Evolutionary conservation across 495 filamentous ascomycete species (phyloP).

Genomic region (Viridothelium virens): DNA sequence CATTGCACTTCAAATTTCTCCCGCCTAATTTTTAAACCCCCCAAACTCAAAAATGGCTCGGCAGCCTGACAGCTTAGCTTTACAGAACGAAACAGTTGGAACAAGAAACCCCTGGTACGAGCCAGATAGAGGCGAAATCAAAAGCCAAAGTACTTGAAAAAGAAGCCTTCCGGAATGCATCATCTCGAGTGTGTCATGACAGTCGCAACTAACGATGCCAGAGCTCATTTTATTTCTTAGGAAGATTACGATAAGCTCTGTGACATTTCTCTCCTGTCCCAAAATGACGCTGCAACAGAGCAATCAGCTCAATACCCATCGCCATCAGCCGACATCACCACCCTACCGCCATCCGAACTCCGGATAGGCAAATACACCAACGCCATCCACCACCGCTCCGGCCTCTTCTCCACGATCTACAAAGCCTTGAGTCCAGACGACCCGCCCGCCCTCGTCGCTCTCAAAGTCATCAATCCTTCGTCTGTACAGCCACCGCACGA

Average conservation of each 20-base stretch:
- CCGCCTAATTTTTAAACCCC: not conserved
- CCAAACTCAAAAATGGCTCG: not conserved
- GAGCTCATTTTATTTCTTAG: conserved; percentile 25
- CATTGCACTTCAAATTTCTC: not conserved
- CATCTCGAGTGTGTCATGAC: conserved; percentile 33
- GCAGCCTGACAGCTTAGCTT: conserved; percentile 1
- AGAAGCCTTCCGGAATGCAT: conserved; percentile 38
- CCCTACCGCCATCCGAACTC: not conserved
- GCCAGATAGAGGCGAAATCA: conserved; percentile 38
- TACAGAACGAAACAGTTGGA: not conserved
- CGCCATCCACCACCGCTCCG: conserved; percentile 63
- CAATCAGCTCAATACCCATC: not conserved
- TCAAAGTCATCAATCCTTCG: conserved; percentile 33
- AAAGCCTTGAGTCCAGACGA: conserved; percentile 36
- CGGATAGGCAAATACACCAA: conserved; percentile 61
- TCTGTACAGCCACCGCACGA: conserved; percentile 70
- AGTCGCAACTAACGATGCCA: not conserved
- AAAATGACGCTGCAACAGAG: not conserved
- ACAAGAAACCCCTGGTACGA: conserved; percentile 30
- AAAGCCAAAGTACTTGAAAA: conserved; percentile 38
- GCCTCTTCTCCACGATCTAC: conserved; percentile 80
- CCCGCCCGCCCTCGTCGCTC: not conserved
- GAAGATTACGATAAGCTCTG: conserved; percentile 40
- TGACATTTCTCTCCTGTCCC: conserved; percentile 3
- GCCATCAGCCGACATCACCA: not conserved